Conservation (phyloP, 345 rosid genomes). For the Balakata baccata region DNA sequence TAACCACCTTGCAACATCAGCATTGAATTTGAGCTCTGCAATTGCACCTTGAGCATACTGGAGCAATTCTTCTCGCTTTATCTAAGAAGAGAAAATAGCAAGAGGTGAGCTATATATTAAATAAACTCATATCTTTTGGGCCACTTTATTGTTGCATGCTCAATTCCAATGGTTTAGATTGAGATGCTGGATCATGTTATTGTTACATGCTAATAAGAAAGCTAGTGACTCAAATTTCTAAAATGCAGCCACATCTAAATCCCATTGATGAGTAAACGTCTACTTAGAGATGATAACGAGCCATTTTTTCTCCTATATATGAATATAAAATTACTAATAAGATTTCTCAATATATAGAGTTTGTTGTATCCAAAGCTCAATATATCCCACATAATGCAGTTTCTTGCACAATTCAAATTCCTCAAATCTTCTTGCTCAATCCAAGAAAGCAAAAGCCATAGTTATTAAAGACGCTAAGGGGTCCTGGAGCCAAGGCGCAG, state of each 20-base stretch:
- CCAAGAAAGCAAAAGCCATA: background rate
- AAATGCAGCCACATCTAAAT: background rate
- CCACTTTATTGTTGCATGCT: background rate
- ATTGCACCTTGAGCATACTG: slow-evolving; percentile 84
- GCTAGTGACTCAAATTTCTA: background rate
- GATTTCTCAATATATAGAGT: too few species aligned
- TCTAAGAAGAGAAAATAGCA: slow-evolving; percentile 34
- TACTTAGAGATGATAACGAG: too few species aligned
- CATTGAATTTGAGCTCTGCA: slow-evolving; percentile 71
- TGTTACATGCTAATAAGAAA: background rate
- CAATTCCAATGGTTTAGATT: background rate
- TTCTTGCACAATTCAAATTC: background rate
- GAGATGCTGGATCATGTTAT: background rate
- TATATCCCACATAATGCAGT: background rate
- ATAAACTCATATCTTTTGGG: background rate
- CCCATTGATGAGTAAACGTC: background rate
- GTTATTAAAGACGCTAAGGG: too few species aligned
- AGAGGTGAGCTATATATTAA: background rate
- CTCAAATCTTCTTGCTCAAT: background rate
- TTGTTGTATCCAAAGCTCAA: background rate
- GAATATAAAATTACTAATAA: background rate
- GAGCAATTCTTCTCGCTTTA: slow-evolving; percentile 83
- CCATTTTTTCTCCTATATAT: background rate
- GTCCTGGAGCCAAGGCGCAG: too few species aligned
- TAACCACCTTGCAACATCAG: slow-evolving; percentile 66